Evolutionary conservation across 148 eudicot species (phyloP).

Genomic region (Rhododendron griersonianum): DNA sequence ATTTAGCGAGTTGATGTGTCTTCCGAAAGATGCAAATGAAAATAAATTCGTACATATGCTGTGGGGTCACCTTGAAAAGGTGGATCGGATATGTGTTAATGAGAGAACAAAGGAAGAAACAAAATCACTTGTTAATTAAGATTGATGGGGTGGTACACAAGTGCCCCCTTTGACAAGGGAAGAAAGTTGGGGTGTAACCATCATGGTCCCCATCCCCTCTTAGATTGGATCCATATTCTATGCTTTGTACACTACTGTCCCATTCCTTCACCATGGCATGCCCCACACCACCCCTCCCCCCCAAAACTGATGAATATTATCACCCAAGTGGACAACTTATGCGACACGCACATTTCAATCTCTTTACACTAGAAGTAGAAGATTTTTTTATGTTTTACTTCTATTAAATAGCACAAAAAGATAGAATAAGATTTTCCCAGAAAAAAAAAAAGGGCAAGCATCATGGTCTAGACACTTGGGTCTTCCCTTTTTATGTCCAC

Average conservation of each 20-base stretch:
- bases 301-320: not conserved
- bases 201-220: conserved; percentile 19
- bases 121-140: conserved; percentile 13
- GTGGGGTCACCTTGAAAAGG: not conserved
- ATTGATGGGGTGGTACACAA: conserved; percentile 15
- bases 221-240: conserved; percentile 15
- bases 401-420: not conserved
- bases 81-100: not conserved
- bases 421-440: not conserved
- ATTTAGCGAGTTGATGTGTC: conserved; percentile 6
- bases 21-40: not conserved
- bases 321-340: conserved; percentile 3
- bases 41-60: not conserved
- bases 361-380: not conserved
- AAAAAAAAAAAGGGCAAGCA: not conserved
- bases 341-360: conserved; percentile 8
- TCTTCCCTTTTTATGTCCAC: not conserved
- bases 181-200: conserved; percentile 17
- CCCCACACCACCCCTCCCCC: not conserved
- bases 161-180: conserved; percentile 16
- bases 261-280: not conserved
- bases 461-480: not conserved
- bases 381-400: not conserved
- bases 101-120: conserved; percentile 3
- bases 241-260: conserved; percentile 10